Base-by-base conservation (phyloP, 2,329 filamentous ascomycete genomes). In the Calonectria crousiana region DNA sequence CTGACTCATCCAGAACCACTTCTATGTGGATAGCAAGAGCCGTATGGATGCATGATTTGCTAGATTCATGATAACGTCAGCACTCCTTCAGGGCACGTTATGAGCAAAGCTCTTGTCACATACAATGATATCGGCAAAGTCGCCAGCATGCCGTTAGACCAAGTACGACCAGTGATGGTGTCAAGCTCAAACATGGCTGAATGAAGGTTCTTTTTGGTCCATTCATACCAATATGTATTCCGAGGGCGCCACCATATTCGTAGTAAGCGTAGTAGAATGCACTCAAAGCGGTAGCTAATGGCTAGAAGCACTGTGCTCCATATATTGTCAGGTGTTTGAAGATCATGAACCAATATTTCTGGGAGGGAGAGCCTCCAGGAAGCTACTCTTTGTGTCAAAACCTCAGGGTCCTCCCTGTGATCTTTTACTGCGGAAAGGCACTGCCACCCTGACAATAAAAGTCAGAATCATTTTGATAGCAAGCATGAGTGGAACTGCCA, bases 181-280 rank as follows among this genome's bases (percentile, higher is more conserved):
- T 72, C 70, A n/a, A 72, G 53, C 44, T 72, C 70, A 34, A 72
- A 72, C 30, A 72, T 72, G n/a, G 70, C 62, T 6, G 41, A 47
- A 28, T 52, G 62, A 11, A 72, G 41, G 28, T 41, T 67, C 47
- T 34, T 30, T 44, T 51, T 72, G 28, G 53, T 62, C 70, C 70
- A 72, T 28, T 60, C 64, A n/a, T 67, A 52, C 64, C 64, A 67
- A 6, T 32, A 30, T 18, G 23, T 18, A 52, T 72, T 41, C 14
- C 53, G n/a, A 23, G 52, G 44, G 28, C 53, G 64, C 70, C 70
- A 72, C 70, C 70, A 72, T 6, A 68, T 34, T 8, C 70, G n/a
- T 14, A 72, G 20, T 18, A 72, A 26, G 20, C 70, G 64, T 23
- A 67, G 44, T 3, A 72, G 38, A 53, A 72, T 67, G 26, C 70